Evolutionary conservation across 2,329 filamentous ascomycete genomes (phyloP).

Genomic region (Ophiognomonia clavigignenti-juglandacearum): DNA sequence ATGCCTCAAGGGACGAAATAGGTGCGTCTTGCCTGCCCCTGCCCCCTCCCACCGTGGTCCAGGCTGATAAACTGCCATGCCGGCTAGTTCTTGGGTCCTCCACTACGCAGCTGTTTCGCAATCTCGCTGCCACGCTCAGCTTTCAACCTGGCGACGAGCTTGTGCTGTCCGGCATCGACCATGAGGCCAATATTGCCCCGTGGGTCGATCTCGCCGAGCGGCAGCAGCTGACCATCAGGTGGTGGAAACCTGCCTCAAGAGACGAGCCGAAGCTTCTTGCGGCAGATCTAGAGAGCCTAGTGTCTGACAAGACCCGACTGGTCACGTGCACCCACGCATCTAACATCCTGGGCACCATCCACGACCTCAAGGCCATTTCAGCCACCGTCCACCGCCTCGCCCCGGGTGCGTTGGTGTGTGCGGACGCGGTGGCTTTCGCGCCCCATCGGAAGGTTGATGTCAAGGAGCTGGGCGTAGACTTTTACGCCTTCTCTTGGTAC

Average conservation of each 20-base stretch:
- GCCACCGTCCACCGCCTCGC: slow-evolving; percentile 41
- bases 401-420: slow-evolving; percentile 58
- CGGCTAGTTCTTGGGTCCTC: slow-evolving; percentile 70
- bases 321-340: slow-evolving; percentile 70
- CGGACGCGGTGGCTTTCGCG: slow-evolving; percentile 73
- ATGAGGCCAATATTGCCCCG: slow-evolving; percentile 71
- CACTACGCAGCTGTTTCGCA: slow-evolving; percentile 72
- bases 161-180: slow-evolving; percentile 66
- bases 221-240: slow-evolving; percentile 59
- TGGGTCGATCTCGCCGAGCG: slow-evolving; percentile 66
- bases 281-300: slow-evolving; percentile 51
- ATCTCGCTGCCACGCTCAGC: slow-evolving; percentile 53
- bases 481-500: slow-evolving; percentile 79
- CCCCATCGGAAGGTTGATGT: slow-evolving; percentile 70
- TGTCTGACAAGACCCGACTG: slow-evolving; percentile 61
- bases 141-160: slow-evolving; percentile 59
- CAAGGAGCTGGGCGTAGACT: slow-evolving; percentile 62
- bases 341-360: slow-evolving; percentile 69
- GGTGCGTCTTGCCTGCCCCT: slow-evolving; percentile 33
- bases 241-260: slow-evolving; percentile 55
- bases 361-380: slow-evolving; percentile 54
- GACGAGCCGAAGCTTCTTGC: slow-evolving; percentile 55
- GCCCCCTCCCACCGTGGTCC: not conserved
- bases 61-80: not conserved
- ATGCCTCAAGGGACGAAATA: slow-evolving; percentile 61